Conservation (phyloP, 108 stramenopile species). For the Mayamaea pseudoterrestris region DNA sequence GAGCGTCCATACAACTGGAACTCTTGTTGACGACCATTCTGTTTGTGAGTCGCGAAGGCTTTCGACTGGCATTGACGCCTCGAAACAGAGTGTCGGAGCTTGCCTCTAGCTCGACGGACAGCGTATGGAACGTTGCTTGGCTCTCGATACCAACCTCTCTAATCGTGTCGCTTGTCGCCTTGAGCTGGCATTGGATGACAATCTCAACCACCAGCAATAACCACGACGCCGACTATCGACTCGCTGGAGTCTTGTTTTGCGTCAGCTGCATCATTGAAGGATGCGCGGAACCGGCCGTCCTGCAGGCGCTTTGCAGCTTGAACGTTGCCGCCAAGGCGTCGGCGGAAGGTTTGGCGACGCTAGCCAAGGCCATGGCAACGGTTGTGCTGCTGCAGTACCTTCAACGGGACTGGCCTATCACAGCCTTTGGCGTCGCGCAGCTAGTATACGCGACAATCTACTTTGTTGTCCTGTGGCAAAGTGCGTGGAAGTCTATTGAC, state of each 20-base stretch:
- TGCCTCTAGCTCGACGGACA: too few relatives aligned
- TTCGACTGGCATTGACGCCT: constrained; percentile 70
- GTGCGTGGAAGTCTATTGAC: not conserved
- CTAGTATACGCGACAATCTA: constrained; percentile 50
- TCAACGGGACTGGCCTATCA: constrained; percentile 25
- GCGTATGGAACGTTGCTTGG: constrained; percentile 30
- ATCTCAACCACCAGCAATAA: constrained; percentile 2
- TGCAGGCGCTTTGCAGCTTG: constrained; percentile 46
- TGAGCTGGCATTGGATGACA: constrained; percentile 14
- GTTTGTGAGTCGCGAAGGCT: constrained; percentile 83
- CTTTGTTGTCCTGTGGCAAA: constrained; percentile 17
- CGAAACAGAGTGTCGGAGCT: too few relatives aligned
- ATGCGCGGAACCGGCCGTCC: constrained; percentile 54
- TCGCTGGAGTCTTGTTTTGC: constrained; percentile 71
- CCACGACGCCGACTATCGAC: constrained; percentile 47
- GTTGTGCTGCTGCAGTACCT: constrained; percentile 26
- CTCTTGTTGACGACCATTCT: constrained; percentile 56
- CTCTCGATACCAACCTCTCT: constrained; percentile 25
- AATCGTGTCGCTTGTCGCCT: constrained; percentile 15
- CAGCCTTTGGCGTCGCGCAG: constrained; percentile 72
- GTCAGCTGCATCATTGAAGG: constrained; percentile 61
- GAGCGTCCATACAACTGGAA: constrained; percentile 70
- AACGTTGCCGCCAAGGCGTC: constrained; percentile 45
- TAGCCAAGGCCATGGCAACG: constrained; percentile 36
- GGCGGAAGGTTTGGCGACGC: constrained; percentile 62